These are phyloP conservation scores for Purshia tridentata DNA, from an alignment of 306 rosid species.

Conservation along the genomic window DNA sequence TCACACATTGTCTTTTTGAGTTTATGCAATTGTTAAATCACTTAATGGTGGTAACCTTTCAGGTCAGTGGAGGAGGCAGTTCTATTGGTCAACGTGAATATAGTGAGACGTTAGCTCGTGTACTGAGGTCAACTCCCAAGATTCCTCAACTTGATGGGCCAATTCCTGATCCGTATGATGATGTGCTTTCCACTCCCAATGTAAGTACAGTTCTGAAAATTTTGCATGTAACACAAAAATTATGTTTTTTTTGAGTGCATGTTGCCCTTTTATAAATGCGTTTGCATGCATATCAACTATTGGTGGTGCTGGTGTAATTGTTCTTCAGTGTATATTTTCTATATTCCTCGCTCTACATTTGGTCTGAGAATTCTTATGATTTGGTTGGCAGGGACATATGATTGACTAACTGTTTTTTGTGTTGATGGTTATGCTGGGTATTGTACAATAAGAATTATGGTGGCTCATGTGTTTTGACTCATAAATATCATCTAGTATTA, in stretches of 20 bases:
- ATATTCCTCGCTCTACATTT: background rate
- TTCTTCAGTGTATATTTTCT: background rate
- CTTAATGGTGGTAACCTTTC: slow-evolving; percentile 33
- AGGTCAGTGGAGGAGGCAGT: slow-evolving; percentile 64
- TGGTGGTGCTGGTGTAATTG: too few species aligned
- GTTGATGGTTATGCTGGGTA: background rate
- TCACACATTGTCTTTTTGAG: background rate
- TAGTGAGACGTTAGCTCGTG: slow-evolving; percentile 38
- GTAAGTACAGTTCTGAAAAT: slow-evolving; percentile 40
- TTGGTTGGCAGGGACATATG: background rate
- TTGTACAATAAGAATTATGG: background rate
- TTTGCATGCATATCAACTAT: too few species aligned
- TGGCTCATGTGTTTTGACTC: background rate
- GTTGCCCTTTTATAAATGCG: background rate
- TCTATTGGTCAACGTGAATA: slow-evolving; percentile 42
- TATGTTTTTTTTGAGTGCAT: background rate
- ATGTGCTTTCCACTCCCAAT: slow-evolving; percentile 90
- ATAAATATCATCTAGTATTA: background rate
- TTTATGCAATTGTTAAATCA: slow-evolving; percentile 20
- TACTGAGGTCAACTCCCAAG: slow-evolving; percentile 47
- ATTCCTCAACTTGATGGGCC: slow-evolving; percentile 99
- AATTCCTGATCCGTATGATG: slow-evolving; percentile 81
- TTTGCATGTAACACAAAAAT: background rate
- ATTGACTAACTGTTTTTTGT: background rate
- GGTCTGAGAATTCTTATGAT: background rate